Evolutionary conservation across 2,329 filamentous ascomycete genomes (phyloP).

Genomic region (Volutella citrinella): DNA sequence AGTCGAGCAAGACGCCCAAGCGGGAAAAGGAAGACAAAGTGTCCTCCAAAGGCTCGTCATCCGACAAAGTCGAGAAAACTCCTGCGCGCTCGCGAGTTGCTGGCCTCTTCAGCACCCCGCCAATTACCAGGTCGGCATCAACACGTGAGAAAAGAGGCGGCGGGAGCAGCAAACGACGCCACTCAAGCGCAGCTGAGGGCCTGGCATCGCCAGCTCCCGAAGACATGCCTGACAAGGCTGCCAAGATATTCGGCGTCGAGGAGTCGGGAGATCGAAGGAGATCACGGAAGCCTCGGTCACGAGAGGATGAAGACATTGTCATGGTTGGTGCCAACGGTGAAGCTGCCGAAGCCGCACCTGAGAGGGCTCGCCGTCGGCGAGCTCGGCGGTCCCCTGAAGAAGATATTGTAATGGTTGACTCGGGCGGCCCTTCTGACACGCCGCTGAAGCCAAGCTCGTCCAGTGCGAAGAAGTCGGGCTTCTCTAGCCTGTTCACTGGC

Average conservation of each 20-base stretch:
- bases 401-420: conserved; percentile 37
- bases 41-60: conserved; percentile 67
- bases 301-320: conserved; percentile 47
- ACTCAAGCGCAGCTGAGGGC: conserved; percentile 64
- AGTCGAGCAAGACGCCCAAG: conserved; percentile 60
- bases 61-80: conserved; percentile 61
- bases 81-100: conserved; percentile 53
- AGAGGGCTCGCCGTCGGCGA: conserved; percentile 33
- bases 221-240: conserved; percentile 68
- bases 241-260: conserved; percentile 67
- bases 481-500: conserved; percentile 62
- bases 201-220: conserved; percentile 73
- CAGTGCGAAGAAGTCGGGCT: conserved; percentile 48
- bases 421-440: conserved; percentile 28
- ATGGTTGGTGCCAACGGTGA: conserved; percentile 38
- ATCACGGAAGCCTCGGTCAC: conserved; percentile 18
- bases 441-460: conserved; percentile 33
- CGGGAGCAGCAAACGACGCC: conserved; percentile 56
- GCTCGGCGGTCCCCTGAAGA: conserved; percentile 35
- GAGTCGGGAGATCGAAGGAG: conserved; percentile 24
- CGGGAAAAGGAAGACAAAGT: conserved; percentile 58
- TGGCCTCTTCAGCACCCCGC: conserved; percentile 67
- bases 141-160: conserved; percentile 61
- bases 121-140: conserved; percentile 66
- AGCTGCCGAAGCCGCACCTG: conserved; percentile 33